Evolutionary conservation across 2,329 filamentous ascomycete genomes (phyloP), one percentile per base, ranked within the genome.

Genomic region (Penicillium brevicompactum): DNA sequence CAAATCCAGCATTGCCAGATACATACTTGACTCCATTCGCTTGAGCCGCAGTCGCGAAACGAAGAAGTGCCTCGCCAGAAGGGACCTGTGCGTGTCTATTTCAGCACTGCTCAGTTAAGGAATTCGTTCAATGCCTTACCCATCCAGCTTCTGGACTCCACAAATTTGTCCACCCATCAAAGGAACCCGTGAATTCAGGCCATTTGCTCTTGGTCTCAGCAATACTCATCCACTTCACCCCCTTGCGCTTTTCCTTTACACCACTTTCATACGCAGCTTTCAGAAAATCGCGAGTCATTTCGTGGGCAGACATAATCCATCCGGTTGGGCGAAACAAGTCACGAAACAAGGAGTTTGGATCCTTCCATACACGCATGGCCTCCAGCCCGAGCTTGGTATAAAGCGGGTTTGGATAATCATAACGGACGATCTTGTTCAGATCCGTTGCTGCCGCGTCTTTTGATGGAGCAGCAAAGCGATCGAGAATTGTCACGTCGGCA

Each of bases 361-460:
- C 46, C 32, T 41, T 38, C 60, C 55, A 62, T 2, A 43, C 56
- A 11, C 51, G 37, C 16, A 61, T 60, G 11, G 61, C 51, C 34
- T 64, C 62, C 7, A 61, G 34, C 18, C 51, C 61, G 5, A 67
- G 51, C n/a, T 50, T 30, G 18, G 55, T 57, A 46, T 65, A 65
- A 10, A 70, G 44, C 4, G 56, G 59, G 38, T 65, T 60, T 18
- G 57, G 54, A 27, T 67, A 67, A 14, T 65, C 63, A 2, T 34
- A 51, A 16, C 64, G 56, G 21, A 67, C 63, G 37, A 67, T 49
- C 24, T 65, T 65, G 54, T 46, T 63, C 31, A 65, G 53, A 49
- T 67, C 64, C 32, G 51, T 60, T 2, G 57, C 46, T 13, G 64
- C 64, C 3, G 61, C 64, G n/a, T 66, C 55, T 24, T 46, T 41